These are phyloP conservation scores for Aphanomyces stellatus DNA, from an alignment of 352 stramenopile species.

Conservation along the genomic window DNA sequence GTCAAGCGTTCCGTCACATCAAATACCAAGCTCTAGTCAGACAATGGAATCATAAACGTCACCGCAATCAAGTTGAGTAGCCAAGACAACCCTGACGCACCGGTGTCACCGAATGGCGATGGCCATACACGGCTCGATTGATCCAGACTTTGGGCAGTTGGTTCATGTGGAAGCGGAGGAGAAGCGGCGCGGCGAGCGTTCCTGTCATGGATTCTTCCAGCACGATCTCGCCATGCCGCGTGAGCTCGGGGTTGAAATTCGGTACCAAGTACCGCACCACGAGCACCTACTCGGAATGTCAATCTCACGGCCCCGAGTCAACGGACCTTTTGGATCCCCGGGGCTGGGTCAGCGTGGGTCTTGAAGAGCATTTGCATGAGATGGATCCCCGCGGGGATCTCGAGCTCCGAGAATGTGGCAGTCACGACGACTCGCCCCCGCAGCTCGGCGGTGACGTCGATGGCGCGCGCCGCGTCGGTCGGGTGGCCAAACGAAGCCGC, in stretches of 20 bases:
- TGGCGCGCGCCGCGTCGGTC: neutral
- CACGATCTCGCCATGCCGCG: slow-evolving; percentile 5
- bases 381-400: neutral
- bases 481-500: slow-evolving; percentile 12
- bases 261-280: slow-evolving; percentile 12
- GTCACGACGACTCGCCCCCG: neutral
- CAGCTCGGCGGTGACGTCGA: neutral
- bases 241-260: slow-evolving; percentile 17
- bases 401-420: neutral
- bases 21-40: slow-evolving; percentile 5
- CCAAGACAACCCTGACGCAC: neutral
- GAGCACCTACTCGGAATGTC: slow-evolving; percentile 11
- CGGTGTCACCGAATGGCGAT: neutral
- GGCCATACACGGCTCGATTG: neutral
- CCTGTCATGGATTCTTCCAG: neutral
- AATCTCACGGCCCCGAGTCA: too few species aligned
- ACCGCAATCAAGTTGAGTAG: neutral
- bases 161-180: neutral
- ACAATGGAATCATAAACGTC: neutral
- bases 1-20: slow-evolving; percentile 19
- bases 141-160: slow-evolving; percentile 17
- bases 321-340: neutral
- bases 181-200: neutral
- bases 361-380: neutral
- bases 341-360: neutral